Percentiles rank a stretch among this genome's conserved stretches.
Conservation (phyloP, 805 yeast species). For the Teunomyces stri region DNA sequence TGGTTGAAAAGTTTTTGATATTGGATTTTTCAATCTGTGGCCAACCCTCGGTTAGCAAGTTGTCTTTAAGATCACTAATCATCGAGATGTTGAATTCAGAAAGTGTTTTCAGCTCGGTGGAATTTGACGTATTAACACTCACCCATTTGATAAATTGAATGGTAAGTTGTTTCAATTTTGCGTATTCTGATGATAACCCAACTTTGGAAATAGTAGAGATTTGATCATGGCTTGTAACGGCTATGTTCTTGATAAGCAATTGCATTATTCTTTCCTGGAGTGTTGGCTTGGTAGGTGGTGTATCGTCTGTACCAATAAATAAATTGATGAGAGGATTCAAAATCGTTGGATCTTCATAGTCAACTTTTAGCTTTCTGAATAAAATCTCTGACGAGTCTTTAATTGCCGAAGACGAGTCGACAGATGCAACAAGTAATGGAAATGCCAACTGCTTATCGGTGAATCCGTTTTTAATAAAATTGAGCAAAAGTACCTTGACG, state of each 20-base stretch:
- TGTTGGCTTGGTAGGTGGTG: constrained; percentile 51
- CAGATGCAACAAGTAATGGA: constrained; percentile 61
- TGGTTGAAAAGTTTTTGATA: constrained; percentile 33
- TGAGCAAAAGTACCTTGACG: constrained; percentile 28
- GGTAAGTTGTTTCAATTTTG: constrained; percentile 53
- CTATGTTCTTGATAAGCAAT: constrained; percentile 49
- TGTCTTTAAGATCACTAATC: constrained; percentile 52
- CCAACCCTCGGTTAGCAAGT: constrained; percentile 59
- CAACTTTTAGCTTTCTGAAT: constrained; percentile 48
- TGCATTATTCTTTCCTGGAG: constrained; percentile 57
- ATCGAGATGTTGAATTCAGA: constrained; percentile 41
- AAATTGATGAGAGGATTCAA: constrained; percentile 46
- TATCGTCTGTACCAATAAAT: constrained; percentile 47
- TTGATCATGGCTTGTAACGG: constrained; percentile 42
- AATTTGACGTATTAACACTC: constrained; percentile 17
- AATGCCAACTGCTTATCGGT: constrained; percentile 36
- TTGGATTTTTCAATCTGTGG: constrained; percentile 41
- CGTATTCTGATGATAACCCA: constrained; percentile 58
- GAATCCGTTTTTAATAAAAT: constrained; percentile 43
- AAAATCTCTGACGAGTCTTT: constrained; percentile 53
- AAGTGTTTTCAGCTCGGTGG: constrained; percentile 8
- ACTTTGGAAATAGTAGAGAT: constrained; percentile 52
- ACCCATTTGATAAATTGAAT: constrained; percentile 67
- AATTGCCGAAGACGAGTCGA: constrained; percentile 55
- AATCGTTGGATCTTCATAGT: constrained; percentile 48